Conservation (phyloP, 495 filamentous ascomycete species). For the Cladorrhinum samala region DNA sequence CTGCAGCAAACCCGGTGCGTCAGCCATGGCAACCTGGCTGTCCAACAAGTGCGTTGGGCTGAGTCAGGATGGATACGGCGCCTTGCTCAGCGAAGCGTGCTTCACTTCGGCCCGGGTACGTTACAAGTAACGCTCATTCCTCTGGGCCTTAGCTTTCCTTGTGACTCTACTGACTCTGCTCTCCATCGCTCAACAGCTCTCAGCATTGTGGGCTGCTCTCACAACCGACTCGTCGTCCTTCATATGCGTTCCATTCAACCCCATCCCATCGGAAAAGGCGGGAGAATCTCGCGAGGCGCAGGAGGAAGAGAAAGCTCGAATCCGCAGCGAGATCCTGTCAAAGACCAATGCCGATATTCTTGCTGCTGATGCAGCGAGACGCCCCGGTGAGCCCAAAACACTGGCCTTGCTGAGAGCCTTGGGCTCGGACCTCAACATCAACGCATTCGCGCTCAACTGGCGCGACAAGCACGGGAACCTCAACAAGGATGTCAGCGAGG, state of each 20-base stretch:
- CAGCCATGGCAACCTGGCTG: constrained; percentile 39
- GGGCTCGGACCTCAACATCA: constrained; percentile 44
- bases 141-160: background rate
- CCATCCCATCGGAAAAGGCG: constrained; percentile 32
- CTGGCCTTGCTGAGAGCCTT: constrained; percentile 32
- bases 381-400: constrained; percentile 13
- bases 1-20: constrained; percentile 32
- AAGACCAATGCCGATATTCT: constrained; percentile 32
- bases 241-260: constrained; percentile 39
- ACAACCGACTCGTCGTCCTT: constrained; percentile 23
- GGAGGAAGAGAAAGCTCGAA: constrained; percentile 31
- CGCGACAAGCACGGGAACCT: constrained; percentile 28
- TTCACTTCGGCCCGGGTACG: constrained; percentile 33
- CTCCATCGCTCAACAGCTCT: too few relatives aligned
- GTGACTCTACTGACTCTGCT: constrained; percentile 3
- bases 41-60: constrained; percentile 37
- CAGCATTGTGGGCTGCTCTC: constrained; percentile 40
- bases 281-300: constrained; percentile 21
- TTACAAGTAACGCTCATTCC: background rate
- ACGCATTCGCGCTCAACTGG: constrained; percentile 43
- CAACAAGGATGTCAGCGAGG: constrained; percentile 45
- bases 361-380: constrained; percentile 5
- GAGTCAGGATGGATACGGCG: constrained; percentile 31
- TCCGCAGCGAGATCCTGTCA: constrained; percentile 33
- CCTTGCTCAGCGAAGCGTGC: constrained; percentile 34